These are phyloP conservation scores for Cruciata laevipes DNA, from an alignment of 257 asterid genomes.

Conservation along the genomic window DNA sequence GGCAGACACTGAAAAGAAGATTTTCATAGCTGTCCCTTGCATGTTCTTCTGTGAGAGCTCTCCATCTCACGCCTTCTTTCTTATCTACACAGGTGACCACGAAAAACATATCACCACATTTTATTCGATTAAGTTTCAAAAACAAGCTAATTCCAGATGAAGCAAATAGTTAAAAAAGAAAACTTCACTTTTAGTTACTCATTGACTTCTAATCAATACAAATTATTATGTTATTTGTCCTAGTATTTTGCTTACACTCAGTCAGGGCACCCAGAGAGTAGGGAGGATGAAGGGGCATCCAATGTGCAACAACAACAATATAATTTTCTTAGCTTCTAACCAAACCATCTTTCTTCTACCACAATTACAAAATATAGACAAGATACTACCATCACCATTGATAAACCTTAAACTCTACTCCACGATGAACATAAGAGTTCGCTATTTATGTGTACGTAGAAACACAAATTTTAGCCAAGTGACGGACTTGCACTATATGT, in stretches of 20 bases:
- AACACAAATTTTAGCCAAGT: neutral
- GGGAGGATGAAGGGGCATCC: neutral
- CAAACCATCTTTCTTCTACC: neutral
- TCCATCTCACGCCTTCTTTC: slow-evolving; percentile 51
- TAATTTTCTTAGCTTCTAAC: neutral
- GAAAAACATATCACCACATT: neutral
- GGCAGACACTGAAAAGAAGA: slow-evolving; percentile 80
- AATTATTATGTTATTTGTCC: neutral
- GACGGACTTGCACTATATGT: neutral
- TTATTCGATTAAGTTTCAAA: neutral
- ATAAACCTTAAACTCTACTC: neutral
- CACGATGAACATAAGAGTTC: neutral
- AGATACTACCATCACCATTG: neutral
- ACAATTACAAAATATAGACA: neutral
- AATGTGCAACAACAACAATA: neutral
- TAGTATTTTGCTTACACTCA: neutral
- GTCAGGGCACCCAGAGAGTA: neutral
- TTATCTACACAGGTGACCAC: slow-evolving; percentile 40
- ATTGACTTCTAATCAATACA: neutral
- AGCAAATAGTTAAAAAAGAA: neutral
- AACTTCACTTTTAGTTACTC: neutral
- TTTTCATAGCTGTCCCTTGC: slow-evolving; percentile 86
- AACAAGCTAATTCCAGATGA: neutral
- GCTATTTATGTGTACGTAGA: neutral
- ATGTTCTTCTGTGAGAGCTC: slow-evolving; percentile 72